Base-by-base conservation (phyloP, 2,329 filamentous ascomycete species). In the Dothistroma septosporum region DNA sequence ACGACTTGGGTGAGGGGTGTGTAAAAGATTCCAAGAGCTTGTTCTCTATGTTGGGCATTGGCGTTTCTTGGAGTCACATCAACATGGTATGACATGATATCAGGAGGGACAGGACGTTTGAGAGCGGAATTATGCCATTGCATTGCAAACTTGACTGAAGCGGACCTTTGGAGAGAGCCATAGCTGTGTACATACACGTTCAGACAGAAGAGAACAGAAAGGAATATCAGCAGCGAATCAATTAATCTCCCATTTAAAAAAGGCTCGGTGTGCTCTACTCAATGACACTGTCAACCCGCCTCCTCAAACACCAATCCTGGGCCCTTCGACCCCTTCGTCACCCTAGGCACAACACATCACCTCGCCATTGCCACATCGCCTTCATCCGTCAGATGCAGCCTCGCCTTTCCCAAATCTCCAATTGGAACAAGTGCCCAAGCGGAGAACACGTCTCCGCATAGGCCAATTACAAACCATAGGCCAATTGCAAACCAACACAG, bases 1-100 rank as follows among this genome's bases (percentile, higher is more conserved):
- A 69, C 78, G 66, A 70, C 74, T 55, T 80, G 71, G 71, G 64
- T 73, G 1, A 49, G 60, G 12, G 64, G 55, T 21, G 61, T 60
- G 9, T 63, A 49, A 58, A 21, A 21, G 19, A 11, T 4, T 53
- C n/a, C 2, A 28, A 28, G 31, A 19, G 11, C 11, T 11, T 33
- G n/a, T 44, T n/a, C 5, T n/a, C n/a, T n/a, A 3, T 44, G 33
- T 11, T 37, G 33, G 33, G 41, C 41, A 19, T n/a, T 2, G 41
- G 41, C 41, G 41, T 44, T 19, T 2, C 41, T 44, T 44, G 41
- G 41, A 44, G 41, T 37, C n/a, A 19, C n/a, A 19, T 19, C 41
- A 44, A n/a, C 19, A 19, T 44, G 41, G 41, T 44, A 44, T 19
- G 41, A n/a, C 16, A 19, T 44, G 41, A 44, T 44, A 44, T 44